Base-by-base conservation (phyloP, 108 stramenopile genomes). In the Nitzschia sp. region DNA sequence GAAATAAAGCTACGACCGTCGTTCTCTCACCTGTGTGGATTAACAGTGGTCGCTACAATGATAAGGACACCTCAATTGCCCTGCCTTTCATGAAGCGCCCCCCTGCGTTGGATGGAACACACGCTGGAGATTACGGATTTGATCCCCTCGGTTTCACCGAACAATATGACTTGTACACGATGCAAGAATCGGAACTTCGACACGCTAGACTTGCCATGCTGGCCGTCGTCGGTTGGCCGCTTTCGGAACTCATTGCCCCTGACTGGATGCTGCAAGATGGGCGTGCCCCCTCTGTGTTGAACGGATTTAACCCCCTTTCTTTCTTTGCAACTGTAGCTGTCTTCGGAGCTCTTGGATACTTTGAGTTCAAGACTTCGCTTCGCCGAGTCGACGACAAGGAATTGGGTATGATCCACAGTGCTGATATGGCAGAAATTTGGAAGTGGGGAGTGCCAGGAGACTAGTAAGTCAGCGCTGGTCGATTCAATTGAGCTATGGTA, bases 41-140 rank as follows among this genome's bases (percentile, higher is more conserved):
- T n/a, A n/a, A 29, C 69, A 90, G 89, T 69, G 90, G 90, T 45
- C 86, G 88, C 38, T 87, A 84, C 77, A 66, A 72, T 53, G 68
- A 58, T 27, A 75, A 70, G 36, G 62, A 84, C 29, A 68, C 69
- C 26, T 93, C 92, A 58, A 74, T 84, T 53, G 81, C 92, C 16
- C 3, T 93, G 44, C 92, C 92, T 35, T 84, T 90, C 62, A 63
- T 89, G 41, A 78, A 83, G 53, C 84, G 88, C 28, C 92, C 92
- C 1, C 45, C 82, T 36, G 66, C 72, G 25, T 78, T 93, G 57
- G 92, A 93, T 63, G 92, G 91, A 35, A 83, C 78, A 34, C 88
- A 90, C 56, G 88, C 91, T 45, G 91, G 91, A 22, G 91, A 93
- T 45, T 87, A 66, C 58, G 91, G 91, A 25, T 93, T 93, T 54